Evolutionary conservation across 2,329 filamentous ascomycete genomes (phyloP).

Genomic region (Diaporthe vexans): DNA sequence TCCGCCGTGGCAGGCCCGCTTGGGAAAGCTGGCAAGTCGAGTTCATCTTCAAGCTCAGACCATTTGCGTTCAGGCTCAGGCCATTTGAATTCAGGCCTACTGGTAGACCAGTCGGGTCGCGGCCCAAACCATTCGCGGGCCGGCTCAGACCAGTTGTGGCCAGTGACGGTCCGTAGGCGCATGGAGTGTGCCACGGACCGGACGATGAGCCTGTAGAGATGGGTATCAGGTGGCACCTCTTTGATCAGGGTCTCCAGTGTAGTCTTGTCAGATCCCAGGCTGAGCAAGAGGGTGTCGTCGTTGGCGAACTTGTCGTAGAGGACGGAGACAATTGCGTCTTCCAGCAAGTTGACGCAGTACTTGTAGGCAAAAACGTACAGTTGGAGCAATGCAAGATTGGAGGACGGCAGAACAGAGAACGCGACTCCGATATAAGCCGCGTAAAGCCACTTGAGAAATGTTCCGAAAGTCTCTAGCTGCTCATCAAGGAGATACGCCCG

Average conservation of each 20-base stretch:
- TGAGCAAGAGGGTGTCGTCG: background rate
- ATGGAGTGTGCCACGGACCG: constrained; percentile 4
- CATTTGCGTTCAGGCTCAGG: too few species aligned
- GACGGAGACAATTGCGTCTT: background rate
- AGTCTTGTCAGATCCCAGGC: background rate
- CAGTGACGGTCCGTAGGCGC: too few species aligned
- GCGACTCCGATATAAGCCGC: constrained; percentile 11
- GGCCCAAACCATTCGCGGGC: too few species aligned
- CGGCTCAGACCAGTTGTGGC: background rate
- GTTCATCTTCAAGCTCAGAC: too few species aligned
- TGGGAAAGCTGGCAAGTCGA: background rate
- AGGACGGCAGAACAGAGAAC: background rate
- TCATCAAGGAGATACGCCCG: constrained; percentile 49
- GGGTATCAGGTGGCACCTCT: background rate
- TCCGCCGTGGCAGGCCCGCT: background rate
- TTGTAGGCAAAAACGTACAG: constrained; percentile 15
- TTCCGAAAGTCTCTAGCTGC: constrained; percentile 46
- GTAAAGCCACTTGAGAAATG: constrained; percentile 51
- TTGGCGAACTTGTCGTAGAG: background rate
- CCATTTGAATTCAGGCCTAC: too few species aligned
- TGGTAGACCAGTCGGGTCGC: too few species aligned
- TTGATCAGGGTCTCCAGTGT: background rate
- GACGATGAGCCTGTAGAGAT: constrained; percentile 5
- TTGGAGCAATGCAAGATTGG: background rate
- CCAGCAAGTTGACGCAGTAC: background rate